Percentiles rank a stretch among this genome's conserved stretches.
Evolutionary conservation across 1,284 basidiomycete species (phyloP).

Genomic region (Chalciporus sp.): DNA sequence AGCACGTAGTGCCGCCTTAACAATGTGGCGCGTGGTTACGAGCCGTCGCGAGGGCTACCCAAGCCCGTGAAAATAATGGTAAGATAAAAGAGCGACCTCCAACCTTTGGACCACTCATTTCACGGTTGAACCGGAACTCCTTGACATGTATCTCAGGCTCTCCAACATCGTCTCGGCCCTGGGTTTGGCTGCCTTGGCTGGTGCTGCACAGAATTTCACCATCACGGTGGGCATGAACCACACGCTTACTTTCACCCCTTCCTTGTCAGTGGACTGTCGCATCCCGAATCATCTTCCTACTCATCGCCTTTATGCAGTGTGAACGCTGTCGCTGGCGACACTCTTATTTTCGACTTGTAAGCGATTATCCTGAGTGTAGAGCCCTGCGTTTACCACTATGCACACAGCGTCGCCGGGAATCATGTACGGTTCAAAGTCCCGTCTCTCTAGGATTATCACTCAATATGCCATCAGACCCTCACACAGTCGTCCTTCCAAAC

Average conservation of each 20-base stretch:
- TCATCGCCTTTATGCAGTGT: slow-evolving; percentile 30
- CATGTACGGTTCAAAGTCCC: not conserved
- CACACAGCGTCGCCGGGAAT: not conserved
- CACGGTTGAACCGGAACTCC: not conserved
- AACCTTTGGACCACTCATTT: no score
- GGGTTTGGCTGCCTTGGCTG: slow-evolving; percentile 41
- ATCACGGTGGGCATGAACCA: not conserved
- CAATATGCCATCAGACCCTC: slow-evolving; percentile 40
- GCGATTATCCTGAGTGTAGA: slow-evolving; percentile 17
- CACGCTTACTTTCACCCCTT: not conserved
- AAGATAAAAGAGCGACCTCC: no score
- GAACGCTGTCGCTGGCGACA: slow-evolving; percentile 53
- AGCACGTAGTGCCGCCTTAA: no score
- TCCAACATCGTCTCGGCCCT: slow-evolving; percentile 37
- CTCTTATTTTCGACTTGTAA: slow-evolving; percentile 54
- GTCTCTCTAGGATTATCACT: not conserved
- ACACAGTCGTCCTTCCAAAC: slow-evolving; percentile 62
- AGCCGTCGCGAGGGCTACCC: no score
- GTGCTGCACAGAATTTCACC: slow-evolving; percentile 21
- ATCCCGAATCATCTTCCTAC: not conserved
- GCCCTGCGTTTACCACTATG: not conserved
- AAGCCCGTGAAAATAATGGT: no score
- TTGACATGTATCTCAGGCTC: not conserved
- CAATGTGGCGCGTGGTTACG: no score
- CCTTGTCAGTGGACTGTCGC: not conserved